Conservation (phyloP, 2,329 filamentous ascomycete species). For the Diaporthe sp. region DNA sequence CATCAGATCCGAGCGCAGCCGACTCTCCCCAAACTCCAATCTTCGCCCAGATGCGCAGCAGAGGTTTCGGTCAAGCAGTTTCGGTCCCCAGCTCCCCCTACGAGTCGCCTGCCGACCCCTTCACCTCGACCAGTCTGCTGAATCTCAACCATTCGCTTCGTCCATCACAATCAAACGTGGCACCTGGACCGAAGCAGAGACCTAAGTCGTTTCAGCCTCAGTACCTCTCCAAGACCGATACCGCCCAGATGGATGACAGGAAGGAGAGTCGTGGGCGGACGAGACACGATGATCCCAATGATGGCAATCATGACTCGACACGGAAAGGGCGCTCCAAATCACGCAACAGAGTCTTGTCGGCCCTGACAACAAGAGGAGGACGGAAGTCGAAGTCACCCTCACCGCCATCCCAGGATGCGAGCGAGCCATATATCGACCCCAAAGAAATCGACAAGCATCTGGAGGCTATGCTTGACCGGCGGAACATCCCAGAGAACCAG, state of each 20-base stretch:
- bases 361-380: conserved; percentile 51
- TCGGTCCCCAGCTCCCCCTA: conserved; percentile 38
- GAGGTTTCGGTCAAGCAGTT: conserved; percentile 49
- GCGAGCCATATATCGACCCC: conserved; percentile 68
- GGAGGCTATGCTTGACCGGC: conserved; percentile 80
- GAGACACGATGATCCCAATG: conserved; percentile 31
- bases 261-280: conserved; percentile 42
- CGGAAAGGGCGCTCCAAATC: conserved; percentile 57
- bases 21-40: conserved; percentile 73
- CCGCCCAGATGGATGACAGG: conserved; percentile 39
- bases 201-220: conserved; percentile 66
- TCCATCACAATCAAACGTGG: conserved; percentile 36
- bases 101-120: conserved; percentile 32
- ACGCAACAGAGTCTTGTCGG: conserved; percentile 56
- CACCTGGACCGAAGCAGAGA: conserved; percentile 54
- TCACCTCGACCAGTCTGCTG: conserved; percentile 38
- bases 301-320: conserved; percentile 40
- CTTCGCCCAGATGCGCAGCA: conserved; percentile 79
- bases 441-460: conserved; percentile 69
- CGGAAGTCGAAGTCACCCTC: conserved; percentile 55
- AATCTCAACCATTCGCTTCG: conserved; percentile 42
- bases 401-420: conserved; percentile 50
- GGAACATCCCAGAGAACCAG: conserved; percentile 95
- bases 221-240: conserved; percentile 46
- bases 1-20: conserved; percentile 59